Percentiles rank a stretch among this genome's conserved stretches.
phyloP scores from a whole-genome alignment of 768 basidiomycete species.

The Coprinopsis marcescibilis region DNA sequence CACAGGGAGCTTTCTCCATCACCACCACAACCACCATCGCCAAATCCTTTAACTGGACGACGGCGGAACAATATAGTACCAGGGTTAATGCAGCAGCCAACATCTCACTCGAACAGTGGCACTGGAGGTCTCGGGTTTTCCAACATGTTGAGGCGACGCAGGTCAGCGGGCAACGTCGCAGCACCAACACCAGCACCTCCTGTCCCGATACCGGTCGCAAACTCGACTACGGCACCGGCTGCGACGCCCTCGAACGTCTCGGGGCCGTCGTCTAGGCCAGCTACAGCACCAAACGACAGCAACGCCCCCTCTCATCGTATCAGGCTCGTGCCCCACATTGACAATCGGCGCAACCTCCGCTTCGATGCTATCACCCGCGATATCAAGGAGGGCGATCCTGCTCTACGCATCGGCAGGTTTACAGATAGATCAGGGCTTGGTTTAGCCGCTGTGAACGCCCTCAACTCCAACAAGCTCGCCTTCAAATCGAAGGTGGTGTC shows the following conservation, averaged over 20 bases:
- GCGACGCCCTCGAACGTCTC: constrained; percentile 4
- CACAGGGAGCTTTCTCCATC: constrained; percentile 41
- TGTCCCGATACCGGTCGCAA: constrained; percentile 17
- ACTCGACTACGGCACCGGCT: constrained; percentile 22
- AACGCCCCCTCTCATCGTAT: constrained; percentile 63
- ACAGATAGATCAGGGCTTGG: constrained; percentile 77
- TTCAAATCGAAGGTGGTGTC: constrained; percentile 97
- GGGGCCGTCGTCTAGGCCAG: background rate
- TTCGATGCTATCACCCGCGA: constrained; percentile 93
- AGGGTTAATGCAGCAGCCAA: constrained; percentile 20
- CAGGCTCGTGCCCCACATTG: constrained; percentile 92
- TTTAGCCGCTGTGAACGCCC: constrained; percentile 58
- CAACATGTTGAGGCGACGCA: constrained; percentile 60
- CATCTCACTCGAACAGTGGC: constrained; percentile 16
- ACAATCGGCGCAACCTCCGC: constrained; percentile 79
- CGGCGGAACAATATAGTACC: constrained; percentile 31
- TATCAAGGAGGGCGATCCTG: constrained; percentile 59
- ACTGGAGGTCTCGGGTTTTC: constrained; percentile 39
- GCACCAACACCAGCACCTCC: constrained; percentile 19
- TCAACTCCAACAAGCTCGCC: constrained; percentile 78
- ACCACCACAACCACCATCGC: constrained; percentile 31
- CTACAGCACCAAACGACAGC: constrained; percentile 12
- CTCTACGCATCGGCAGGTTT: constrained; percentile 89
- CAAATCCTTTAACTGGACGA: constrained; percentile 21
- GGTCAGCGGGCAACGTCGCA: constrained; percentile 54